Base-by-base conservation (phyloP, 2,329 filamentous ascomycete genomes). In the Sporothrix inflata region DNA sequence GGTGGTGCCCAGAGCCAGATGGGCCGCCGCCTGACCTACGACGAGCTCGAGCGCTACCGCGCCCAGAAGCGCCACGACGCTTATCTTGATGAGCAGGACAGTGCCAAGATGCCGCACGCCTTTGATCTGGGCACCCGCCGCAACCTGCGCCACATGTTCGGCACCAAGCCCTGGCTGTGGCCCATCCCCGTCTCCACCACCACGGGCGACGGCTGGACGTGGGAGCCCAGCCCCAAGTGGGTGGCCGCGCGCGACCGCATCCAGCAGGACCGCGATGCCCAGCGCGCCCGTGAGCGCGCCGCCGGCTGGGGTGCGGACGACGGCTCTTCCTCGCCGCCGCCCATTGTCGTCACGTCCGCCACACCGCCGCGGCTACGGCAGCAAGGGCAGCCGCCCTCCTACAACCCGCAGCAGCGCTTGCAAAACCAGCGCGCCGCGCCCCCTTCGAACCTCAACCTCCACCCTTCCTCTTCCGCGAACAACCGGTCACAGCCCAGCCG, bases 31-130 rank as follows among this genome's bases (percentile, higher is more conserved):
- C 77, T 86, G 74, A 84, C 86, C 14, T 90, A 88, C 75, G 84
- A 84, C 74, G 84, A 89, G 71, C 81, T 86, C 78, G 87, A 90
- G 78, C 85, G 85, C 9, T 79, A 86, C 71, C 86, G 87, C 73
- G 84, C 86, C 9, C 82, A 84, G 73, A 85, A 84, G 74, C 85
- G 87, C 49, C 88, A 89, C 77, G 86, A 89, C 75, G 87, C 88
- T 71, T 98, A 98, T 79, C 88, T 98, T 19, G 93, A 98, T 79
- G 94, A 98, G 79, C 88, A 94, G 79, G 94, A 98, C 80, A 93
- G 91, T 68, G 89, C 92, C 76, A 94, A 92, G 79, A 87, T 99
- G 34, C 96, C 96, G 1, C 94, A 96, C 78, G 96, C 94, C 2
- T 99, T 99, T 78, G 93, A 99, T 77, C 88, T 97, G 1, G 96